These are phyloP conservation scores for Colletotrichum spaethianum DNA, from an alignment of 2,329 filamentous ascomycete species.

Conservation along the genomic window DNA sequence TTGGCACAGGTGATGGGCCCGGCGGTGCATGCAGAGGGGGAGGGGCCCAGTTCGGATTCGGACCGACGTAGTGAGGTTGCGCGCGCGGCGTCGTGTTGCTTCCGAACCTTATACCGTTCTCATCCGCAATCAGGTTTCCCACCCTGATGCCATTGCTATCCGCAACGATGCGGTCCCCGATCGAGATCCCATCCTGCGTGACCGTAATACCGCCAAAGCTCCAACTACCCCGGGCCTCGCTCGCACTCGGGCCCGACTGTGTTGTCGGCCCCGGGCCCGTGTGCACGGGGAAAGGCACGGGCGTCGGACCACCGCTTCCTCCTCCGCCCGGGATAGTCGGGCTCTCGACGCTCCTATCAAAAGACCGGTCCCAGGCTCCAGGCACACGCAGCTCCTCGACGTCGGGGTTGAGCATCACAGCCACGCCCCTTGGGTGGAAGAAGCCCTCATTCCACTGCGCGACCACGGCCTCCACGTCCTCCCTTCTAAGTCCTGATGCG, in stretches of 20 bases:
- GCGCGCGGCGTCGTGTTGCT: slow-evolving; percentile 33
- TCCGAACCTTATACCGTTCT: slow-evolving; percentile 53
- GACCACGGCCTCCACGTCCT: slow-evolving; percentile 52
- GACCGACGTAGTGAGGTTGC: slow-evolving; percentile 30
- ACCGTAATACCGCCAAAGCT: slow-evolving; percentile 57
- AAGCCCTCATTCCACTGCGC: slow-evolving; percentile 71
- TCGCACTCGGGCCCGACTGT: slow-evolving; percentile 39
- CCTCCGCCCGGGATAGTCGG: neutral
- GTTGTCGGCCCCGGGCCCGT: slow-evolving; percentile 31
- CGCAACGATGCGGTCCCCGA: slow-evolving; percentile 59
- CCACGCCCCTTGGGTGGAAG: slow-evolving; percentile 65
- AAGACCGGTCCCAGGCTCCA: slow-evolving; percentile 50
- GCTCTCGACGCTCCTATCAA: slow-evolving; percentile 44
- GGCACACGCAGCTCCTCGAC: slow-evolving; percentile 46
- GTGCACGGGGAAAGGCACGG: slow-evolving; percentile 16
- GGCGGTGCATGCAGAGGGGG: slow-evolving; percentile 5
- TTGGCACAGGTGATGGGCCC: neutral
- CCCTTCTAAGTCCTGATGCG: slow-evolving; percentile 2
- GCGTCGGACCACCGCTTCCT: neutral
- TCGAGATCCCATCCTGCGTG: slow-evolving; percentile 59
- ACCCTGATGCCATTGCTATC: slow-evolving; percentile 63
- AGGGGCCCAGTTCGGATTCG: slow-evolving; percentile 18
- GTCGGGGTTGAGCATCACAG: slow-evolving; percentile 52
- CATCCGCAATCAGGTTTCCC: slow-evolving; percentile 59
- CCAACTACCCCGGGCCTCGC: slow-evolving; percentile 45